Percentiles rank a stretch among this genome's conserved stretches.
phyloP scores from a whole-genome alignment of 2,329 filamentous ascomycete species.

The Coniochaeta ligniaria region DNA sequence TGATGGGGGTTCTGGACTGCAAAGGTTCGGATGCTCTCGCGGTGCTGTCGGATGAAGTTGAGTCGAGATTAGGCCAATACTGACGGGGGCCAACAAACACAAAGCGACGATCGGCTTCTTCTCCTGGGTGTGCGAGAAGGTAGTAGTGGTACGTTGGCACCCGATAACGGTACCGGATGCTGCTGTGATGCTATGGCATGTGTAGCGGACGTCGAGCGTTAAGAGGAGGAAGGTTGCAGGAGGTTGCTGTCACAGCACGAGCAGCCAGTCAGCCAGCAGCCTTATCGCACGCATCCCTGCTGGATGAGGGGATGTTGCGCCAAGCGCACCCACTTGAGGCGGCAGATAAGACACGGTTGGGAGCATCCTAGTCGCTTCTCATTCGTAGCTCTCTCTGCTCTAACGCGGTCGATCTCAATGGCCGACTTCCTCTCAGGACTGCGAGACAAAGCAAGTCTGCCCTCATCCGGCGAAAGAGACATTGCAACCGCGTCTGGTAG shows the following conservation, averaged over 20 bases:
- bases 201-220: background rate
- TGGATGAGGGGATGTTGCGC: slow-evolving; percentile 1
- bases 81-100: background rate
- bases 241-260: background rate
- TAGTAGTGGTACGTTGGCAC: background rate
- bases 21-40: background rate
- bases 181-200: background rate
- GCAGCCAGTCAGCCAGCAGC: background rate
- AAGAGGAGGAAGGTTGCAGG: background rate
- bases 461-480: background rate
- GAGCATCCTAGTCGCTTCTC: background rate
- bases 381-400: background rate
- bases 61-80: background rate
- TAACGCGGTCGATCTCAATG: background rate
- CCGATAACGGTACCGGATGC: background rate
- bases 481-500: background rate
- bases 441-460: background rate
- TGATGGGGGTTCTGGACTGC: background rate
- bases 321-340: background rate
- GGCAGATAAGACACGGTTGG: slow-evolving; percentile 2
- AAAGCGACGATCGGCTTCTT: background rate
- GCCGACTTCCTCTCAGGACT: background rate
- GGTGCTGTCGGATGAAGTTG: background rate
- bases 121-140: background rate
- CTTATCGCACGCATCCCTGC: slow-evolving; percentile 4